Percentiles rank a stretch among this genome's conserved stretches.
phyloP scores from a whole-genome alignment of 768 basidiomycete genomes.

The Naganishia randhawae region DNA sequence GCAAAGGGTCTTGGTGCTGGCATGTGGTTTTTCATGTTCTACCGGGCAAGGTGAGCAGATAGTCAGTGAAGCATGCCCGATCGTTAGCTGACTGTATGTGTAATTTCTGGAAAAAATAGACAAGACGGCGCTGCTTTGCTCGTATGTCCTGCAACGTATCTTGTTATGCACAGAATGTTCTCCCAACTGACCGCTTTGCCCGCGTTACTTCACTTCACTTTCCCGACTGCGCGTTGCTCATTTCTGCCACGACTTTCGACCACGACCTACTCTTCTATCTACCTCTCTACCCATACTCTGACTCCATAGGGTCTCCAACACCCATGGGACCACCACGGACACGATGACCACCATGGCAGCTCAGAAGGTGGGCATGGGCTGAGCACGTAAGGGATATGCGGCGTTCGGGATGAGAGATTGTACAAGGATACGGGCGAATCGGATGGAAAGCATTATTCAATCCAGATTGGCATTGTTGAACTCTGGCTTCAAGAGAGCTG shows the following conservation, averaged over 20 bases:
- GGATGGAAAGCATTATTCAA: background rate
- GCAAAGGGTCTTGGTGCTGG: slow-evolving; percentile 81
- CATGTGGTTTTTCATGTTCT: slow-evolving; percentile 99
- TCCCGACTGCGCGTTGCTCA: background rate
- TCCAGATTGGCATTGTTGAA: background rate
- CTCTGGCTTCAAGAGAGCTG: too few species aligned
- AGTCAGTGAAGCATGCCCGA: background rate
- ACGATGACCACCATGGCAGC: slow-evolving; percentile 26
- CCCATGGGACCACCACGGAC: slow-evolving; percentile 62
- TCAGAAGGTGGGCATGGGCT: slow-evolving; percentile 14
- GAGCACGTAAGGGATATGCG: slow-evolving; percentile 7
- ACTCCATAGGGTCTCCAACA: slow-evolving; percentile 51
- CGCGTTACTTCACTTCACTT: slow-evolving; percentile 40
- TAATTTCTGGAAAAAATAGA: slow-evolving; percentile 51
- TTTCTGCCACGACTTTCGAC: background rate
- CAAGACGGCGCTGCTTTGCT: slow-evolving; percentile 73
- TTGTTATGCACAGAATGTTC: background rate
- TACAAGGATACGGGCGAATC: background rate
- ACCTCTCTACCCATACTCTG: background rate
- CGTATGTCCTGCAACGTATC: slow-evolving; percentile 52
- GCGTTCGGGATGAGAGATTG: background rate
- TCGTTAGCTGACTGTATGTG: slow-evolving; percentile 2
- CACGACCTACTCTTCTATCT: background rate
- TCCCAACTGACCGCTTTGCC: background rate
- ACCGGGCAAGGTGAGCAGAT: slow-evolving; percentile 73